Percentiles rank a stretch among this genome's conserved stretches.
Evolutionary conservation across 306 rosid genomes (phyloP).

Genomic region (Trichosanthes truncata): DNA sequence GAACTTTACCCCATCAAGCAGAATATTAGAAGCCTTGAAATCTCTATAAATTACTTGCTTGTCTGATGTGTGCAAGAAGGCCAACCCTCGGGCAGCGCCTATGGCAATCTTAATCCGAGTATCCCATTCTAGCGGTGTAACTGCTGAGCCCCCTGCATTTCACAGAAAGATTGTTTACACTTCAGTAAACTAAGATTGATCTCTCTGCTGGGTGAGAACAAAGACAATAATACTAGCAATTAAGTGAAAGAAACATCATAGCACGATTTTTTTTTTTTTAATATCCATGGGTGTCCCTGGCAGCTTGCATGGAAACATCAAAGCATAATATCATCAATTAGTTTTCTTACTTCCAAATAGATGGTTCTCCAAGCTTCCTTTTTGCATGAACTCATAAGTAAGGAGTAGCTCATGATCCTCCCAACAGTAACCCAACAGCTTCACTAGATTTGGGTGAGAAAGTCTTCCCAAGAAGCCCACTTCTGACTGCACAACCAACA

Average conservation of each 20-base stretch:
- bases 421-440: constrained; percentile 75
- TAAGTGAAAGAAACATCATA: not conserved
- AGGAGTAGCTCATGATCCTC: constrained; percentile 76
- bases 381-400: constrained; percentile 88
- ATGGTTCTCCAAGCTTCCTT: constrained; percentile 83
- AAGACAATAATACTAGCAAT: not conserved
- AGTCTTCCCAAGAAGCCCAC: constrained; percentile 79
- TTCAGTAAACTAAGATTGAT: not conserved
- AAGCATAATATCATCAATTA: not conserved
- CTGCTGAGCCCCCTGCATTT: constrained; percentile 67
- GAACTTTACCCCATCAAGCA: constrained; percentile 73
- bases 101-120: constrained; percentile 81
- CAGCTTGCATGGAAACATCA: not conserved
- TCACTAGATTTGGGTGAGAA: constrained; percentile 88
- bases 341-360: constrained; percentile 81
- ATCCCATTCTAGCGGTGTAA: constrained; percentile 78
- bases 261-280: no score
- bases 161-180: not conserved
- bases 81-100: constrained; percentile 89
- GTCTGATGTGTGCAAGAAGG: constrained; percentile 82
- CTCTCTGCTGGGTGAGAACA: not conserved
- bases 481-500: constrained; percentile 61
- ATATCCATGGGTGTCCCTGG: no score
- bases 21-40: constrained; percentile 88
- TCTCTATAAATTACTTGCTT: constrained; percentile 83